Evolutionary conservation across 768 basidiomycete species (phyloP).

Genomic region (Psilocybe azurescens): DNA sequence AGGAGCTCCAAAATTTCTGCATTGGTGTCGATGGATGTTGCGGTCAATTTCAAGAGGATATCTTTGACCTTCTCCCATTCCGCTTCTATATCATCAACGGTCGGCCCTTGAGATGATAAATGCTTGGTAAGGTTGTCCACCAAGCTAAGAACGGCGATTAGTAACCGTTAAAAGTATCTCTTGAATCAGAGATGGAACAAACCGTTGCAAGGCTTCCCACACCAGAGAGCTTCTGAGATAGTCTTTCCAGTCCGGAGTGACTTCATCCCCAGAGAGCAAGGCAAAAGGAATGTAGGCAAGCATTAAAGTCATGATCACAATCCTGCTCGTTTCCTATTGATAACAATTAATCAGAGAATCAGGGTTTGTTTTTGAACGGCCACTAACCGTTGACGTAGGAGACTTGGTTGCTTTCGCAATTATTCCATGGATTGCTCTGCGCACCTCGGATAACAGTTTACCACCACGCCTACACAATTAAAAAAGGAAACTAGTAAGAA

Average conservation of each 20-base stretch:
- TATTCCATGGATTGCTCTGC: not conserved
- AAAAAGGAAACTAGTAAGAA: not conserved
- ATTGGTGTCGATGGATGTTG: conserved; percentile 8
- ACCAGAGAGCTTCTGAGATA: conserved; percentile 15
- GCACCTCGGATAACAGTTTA: not conserved
- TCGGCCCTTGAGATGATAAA: not conserved
- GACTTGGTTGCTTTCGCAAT: not conserved
- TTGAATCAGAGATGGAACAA: not conserved
- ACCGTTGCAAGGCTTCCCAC: conserved; percentile 21
- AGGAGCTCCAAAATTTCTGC: conserved; percentile 24
- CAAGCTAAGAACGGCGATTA: not conserved
- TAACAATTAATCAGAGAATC: not conserved
- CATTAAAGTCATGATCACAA: conserved; percentile 16
- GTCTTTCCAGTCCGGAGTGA: conserved; percentile 8
- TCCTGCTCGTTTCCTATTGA: conserved; percentile 1
- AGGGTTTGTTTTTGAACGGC: not conserved
- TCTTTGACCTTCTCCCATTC: conserved; percentile 13
- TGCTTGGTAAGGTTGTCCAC: not conserved
- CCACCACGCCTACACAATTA: not conserved
- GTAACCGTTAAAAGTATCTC: not conserved
- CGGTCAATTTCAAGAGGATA: conserved; percentile 16
- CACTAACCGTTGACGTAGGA: conserved; percentile 5
- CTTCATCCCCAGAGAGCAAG: conserved; percentile 6
- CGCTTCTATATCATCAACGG: conserved; percentile 7
- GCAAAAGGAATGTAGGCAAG: conserved; percentile 23